Base-by-base conservation (phyloP, 208 protist genomes). In the Acanthamoeba sp. region DNA sequence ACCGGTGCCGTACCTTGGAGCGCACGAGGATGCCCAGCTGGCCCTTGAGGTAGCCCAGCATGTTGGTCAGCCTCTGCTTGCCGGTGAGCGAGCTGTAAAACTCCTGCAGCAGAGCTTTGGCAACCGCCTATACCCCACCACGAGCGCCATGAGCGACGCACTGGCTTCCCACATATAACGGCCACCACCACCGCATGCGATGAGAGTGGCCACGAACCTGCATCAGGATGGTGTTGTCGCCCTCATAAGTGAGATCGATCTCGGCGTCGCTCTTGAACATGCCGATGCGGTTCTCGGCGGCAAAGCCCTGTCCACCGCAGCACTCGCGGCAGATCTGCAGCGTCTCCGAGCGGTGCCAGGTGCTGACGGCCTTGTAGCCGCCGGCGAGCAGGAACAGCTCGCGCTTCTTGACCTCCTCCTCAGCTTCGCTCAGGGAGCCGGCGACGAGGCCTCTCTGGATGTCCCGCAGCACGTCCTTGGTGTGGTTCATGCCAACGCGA, bases 401-500 rank as follows among this genome's bases (percentile, higher is more conserved):
- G 20, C 84, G 48, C 84, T 90, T 90, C 34, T 48, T 40, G 10
- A 59, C 52, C 55, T 90, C 84, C 2, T 90, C 84, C 1, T 29
- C 48, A 18, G 48, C 57, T 7, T 69, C 52, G 57, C 57, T 84
- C 40, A 84, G 76, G 10, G 76, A 55, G 40, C 76, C 76, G 10
- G 76, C 76, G 40, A 84, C 76, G 76, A 84, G 34, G 0, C 34
- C 57, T 45, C 59, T 9, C 55, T 71, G 57, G 24, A 90, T 59
- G n/a, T 94, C 91, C 32, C 48, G 40, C 36, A 95, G 93, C 32
- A 89, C 64, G 16, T 62, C 48, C 9, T 94, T 95, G 4, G 95
- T 66, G 71, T 95, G 94, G n/a, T 94, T 93, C 2, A 91, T 84
- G 18, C 62, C 62, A n/a, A 95, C 71, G 64, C 95, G 93, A 9